Evolutionary conservation across 2,329 filamentous ascomycete genomes (phyloP).

Genomic region (Penicillium thymicola): DNA sequence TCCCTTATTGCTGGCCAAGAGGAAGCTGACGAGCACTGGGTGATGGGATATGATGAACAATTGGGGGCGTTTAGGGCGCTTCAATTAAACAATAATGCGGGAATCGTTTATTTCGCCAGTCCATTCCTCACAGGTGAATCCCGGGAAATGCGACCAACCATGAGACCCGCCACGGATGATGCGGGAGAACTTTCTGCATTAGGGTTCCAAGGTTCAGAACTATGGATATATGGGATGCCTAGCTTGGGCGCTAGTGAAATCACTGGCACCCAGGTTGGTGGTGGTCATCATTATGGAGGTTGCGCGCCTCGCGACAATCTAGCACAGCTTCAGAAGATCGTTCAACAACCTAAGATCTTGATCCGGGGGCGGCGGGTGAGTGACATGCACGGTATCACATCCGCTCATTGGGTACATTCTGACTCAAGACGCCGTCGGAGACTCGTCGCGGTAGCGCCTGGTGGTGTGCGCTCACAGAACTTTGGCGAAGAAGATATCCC

Average conservation of each 20-base stretch:
- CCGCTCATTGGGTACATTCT: constrained; percentile 69
- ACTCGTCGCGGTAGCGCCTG: constrained; percentile 69
- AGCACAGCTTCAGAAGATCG: constrained; percentile 34
- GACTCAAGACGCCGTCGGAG: constrained; percentile 38
- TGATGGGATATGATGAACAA: constrained; percentile 72
- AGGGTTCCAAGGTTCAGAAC: constrained; percentile 67
- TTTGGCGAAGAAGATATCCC: constrained; percentile 71
- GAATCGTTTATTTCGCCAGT: constrained; percentile 75
- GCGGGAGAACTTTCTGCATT: constrained; percentile 69
- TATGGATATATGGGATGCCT: constrained; percentile 78
- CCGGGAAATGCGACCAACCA: constrained; percentile 63
- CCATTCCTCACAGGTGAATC: constrained; percentile 50
- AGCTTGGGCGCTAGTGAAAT: constrained; percentile 36
- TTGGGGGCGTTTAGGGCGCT: constrained; percentile 77
- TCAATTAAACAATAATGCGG: constrained; percentile 70
- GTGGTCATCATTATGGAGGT: constrained; percentile 16
- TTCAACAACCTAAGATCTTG: constrained; percentile 60
- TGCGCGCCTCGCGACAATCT: constrained; percentile 21
- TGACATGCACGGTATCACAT: constrained; percentile 63
- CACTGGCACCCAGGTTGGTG: constrained; percentile 13
- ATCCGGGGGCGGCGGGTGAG: constrained; percentile 64
- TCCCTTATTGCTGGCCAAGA: constrained; percentile 56
- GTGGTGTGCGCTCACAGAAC: constrained; percentile 58
- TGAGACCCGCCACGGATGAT: constrained; percentile 65
- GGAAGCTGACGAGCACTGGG: constrained; percentile 66